Evolutionary conservation across 352 stramenopile species (phyloP).

Genomic region (Phytopythium montanum): DNA sequence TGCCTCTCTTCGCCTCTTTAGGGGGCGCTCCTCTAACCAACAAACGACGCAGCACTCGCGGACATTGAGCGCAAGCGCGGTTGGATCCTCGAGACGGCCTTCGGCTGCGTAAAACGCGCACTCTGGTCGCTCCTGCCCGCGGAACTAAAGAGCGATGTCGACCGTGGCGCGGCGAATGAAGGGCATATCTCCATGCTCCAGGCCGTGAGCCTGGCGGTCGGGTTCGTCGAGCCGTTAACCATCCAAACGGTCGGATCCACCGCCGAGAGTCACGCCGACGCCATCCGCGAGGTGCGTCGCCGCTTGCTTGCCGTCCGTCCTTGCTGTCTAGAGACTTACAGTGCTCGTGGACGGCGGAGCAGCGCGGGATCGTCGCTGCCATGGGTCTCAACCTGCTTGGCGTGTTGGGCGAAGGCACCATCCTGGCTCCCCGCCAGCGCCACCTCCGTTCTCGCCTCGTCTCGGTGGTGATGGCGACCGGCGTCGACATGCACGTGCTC

Average conservation of each 20-base stretch:
- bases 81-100: conserved; percentile 63
- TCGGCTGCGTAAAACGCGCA: conserved; percentile 39
- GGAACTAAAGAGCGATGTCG: conserved; percentile 1
- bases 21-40: neutral
- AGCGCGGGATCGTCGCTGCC: neutral
- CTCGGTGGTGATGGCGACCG: conserved; percentile 21
- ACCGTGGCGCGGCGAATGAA: neutral
- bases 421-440: neutral
- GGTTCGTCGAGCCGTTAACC: conserved; percentile 31
- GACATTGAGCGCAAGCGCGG: conserved; percentile 63
- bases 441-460: conserved; percentile 21
- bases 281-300: neutral
- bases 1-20: no score
- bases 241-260: conserved; percentile 1
- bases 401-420: neutral
- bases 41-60: conserved; percentile 19
- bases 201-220: conserved; percentile 17
- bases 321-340: conserved; percentile 6
- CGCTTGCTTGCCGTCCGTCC: neutral
- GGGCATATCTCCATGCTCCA: conserved; percentile 10
- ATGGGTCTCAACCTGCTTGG: neutral
- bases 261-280: conserved; percentile 14
- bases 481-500: conserved; percentile 34
- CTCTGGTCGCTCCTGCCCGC: conserved; percentile 10
- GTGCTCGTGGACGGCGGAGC: neutral